Evolutionary conservation across 2,329 filamentous ascomycete genomes (phyloP).

Genomic region (Penicillium oxalicum): DNA sequence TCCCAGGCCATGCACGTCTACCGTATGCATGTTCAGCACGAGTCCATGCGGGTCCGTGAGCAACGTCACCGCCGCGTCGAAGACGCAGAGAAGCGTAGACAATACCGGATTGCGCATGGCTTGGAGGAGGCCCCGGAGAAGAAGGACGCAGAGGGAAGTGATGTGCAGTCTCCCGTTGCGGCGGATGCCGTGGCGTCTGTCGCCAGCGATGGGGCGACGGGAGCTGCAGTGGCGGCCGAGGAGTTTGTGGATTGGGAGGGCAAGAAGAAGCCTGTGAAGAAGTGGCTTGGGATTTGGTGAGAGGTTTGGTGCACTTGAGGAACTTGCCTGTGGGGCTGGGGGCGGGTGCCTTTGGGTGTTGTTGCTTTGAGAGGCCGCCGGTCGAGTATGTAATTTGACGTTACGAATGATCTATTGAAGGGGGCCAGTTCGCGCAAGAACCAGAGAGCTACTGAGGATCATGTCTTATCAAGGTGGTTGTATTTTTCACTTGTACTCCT

Average conservation of each 20-base stretch:
- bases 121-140: conserved; percentile 51
- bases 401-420: too few species aligned
- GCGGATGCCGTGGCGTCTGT: conserved; percentile 24
- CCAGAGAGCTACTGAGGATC: too few species aligned
- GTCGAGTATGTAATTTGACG: too few species aligned
- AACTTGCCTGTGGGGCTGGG: not conserved
- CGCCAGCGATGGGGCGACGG: not conserved
- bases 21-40: conserved; percentile 67
- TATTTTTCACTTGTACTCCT: too few species aligned
- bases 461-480: too few species aligned
- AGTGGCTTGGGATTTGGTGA: conserved; percentile 78
- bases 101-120: conserved; percentile 82
- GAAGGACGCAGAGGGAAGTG: conserved; percentile 27
- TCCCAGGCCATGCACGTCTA: conserved; percentile 65
- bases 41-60: conserved; percentile 62
- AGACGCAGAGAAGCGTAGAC: conserved; percentile 78
- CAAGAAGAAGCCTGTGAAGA: conserved; percentile 59
- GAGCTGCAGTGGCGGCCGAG: conserved; percentile 15
- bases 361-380: not conserved
- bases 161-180: conserved; percentile 38
- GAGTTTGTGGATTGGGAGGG: conserved; percentile 33
- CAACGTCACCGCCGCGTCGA: conserved; percentile 68
- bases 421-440: too few species aligned
- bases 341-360: too few species aligned
- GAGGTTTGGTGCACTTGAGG: not conserved